Evolutionary conservation across 1,284 basidiomycete genomes (phyloP).

Genomic region (Calocybe gambosa): DNA sequence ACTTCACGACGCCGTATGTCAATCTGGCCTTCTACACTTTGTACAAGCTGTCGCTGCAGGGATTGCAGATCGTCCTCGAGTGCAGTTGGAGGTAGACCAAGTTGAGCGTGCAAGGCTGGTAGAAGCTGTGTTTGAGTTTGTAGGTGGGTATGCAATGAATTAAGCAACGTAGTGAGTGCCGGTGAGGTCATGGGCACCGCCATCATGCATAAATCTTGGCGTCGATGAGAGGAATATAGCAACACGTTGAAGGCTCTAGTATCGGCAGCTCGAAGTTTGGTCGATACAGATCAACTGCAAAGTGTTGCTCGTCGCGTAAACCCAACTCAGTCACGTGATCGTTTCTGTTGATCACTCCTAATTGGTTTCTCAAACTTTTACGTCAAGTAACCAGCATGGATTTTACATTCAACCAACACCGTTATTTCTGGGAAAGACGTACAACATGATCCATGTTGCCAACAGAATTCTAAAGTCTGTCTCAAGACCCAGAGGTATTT

Average conservation of each 20-base stretch:
- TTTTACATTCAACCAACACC: too few species aligned
- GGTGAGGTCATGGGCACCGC: constrained; percentile 24
- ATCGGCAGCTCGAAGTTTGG: constrained; percentile 2
- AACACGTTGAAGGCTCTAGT: background rate
- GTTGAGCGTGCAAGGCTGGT: constrained; percentile 64
- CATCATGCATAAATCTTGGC: constrained; percentile 16
- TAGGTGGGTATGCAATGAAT: constrained; percentile 71
- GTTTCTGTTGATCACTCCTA: too few species aligned
- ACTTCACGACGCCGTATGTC: constrained; percentile 62
- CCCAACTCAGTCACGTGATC: constrained; percentile 15
- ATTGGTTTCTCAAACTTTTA: too few species aligned
- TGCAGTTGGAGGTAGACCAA: constrained; percentile 67
- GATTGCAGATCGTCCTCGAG: constrained; percentile 67
- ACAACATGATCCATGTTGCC: too few species aligned
- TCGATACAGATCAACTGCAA: background rate
- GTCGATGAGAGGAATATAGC: background rate
- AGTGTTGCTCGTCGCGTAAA: constrained; percentile 14
- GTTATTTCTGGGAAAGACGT: too few species aligned
- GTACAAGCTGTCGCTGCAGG: constrained; percentile 61
- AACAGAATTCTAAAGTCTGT: too few species aligned
- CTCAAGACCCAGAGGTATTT: too few species aligned
- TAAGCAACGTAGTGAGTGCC: constrained; percentile 55
- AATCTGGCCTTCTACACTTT: constrained; percentile 66
- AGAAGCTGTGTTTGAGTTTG: constrained; percentile 71
- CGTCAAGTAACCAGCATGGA: too few species aligned